Percentiles rank a stretch among this genome's conserved stretches.
Conservation (phyloP, 768 basidiomycete genomes). For the Termitomyces sp. region DNA sequence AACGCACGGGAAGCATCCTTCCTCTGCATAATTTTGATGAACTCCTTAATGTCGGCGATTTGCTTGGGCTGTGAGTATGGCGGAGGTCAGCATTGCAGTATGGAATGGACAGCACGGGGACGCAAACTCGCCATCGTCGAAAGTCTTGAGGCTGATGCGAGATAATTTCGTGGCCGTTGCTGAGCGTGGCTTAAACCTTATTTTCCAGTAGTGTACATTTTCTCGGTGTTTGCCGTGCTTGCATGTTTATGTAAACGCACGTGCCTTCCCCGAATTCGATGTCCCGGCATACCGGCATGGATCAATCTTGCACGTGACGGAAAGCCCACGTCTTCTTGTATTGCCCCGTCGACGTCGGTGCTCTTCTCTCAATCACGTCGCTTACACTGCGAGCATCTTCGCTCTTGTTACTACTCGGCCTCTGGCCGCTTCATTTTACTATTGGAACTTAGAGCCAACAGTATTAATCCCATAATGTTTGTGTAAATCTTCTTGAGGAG, state of each 20-base stretch:
- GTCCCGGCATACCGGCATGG: constrained; percentile 7
- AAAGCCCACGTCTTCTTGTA: neutral
- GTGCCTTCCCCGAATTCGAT: neutral
- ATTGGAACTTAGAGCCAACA: neutral
- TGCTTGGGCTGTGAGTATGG: constrained; percentile 74
- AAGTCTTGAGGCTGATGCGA: constrained; percentile 27
- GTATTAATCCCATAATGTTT: constrained; percentile 12
- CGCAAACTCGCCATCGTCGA: constrained; percentile 34
- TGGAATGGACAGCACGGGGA: neutral
- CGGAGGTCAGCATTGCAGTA: constrained; percentile 7
- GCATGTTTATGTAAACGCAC: neutral
- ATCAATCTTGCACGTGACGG: constrained; percentile 2
- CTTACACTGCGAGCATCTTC: neutral
- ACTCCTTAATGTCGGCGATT: constrained; percentile 97
- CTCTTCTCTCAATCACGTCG: neutral
- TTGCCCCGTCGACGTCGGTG: neutral
- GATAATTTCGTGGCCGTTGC: constrained; percentile 15
- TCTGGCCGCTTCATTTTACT: neutral
- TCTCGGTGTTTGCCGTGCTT: constrained; percentile 18
- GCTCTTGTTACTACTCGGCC: neutral
- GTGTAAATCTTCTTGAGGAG: neutral
- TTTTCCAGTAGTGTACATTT: constrained; percentile 19
- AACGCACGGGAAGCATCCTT: constrained; percentile 94
- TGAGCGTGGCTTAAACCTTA: constrained; percentile 32
- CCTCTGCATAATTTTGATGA: constrained; percentile 94